phyloP scores from a whole-genome alignment of 345 rosid genomes.

The Rhodamnia argentea region DNA sequence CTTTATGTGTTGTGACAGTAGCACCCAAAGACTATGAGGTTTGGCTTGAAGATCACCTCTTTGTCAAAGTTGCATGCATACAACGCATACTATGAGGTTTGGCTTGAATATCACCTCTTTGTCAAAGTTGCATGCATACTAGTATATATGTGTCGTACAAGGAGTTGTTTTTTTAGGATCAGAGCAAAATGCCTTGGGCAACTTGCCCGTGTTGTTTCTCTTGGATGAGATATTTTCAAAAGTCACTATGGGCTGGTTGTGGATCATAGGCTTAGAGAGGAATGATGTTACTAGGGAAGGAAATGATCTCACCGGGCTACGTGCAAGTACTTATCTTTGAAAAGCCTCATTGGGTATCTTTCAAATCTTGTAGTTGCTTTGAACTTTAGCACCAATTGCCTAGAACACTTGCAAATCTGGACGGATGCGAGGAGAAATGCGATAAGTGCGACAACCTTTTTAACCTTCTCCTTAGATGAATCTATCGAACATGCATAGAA shows the following conservation, averaged over 20 bases:
- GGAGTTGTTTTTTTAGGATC: constrained; percentile 37
- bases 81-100: constrained; percentile 67
- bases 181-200: constrained; percentile 87
- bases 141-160: background rate
- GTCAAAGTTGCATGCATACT: background rate
- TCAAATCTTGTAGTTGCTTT: no score
- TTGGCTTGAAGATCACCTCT: background rate
- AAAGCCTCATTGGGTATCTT: background rate
- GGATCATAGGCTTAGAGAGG: constrained; percentile 44
- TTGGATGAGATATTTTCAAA: constrained; percentile 59
- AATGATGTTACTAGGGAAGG: no score
- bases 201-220: constrained; percentile 53
- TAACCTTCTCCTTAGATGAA: background rate
- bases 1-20: constrained; percentile 58
- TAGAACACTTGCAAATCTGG: background rate
- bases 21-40: constrained; percentile 91
- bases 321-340: background rate
- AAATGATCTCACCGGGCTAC: background rate
- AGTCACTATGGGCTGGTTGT: constrained; percentile 65
- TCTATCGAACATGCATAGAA: background rate
- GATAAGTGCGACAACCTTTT: background rate
- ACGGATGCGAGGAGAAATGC: background rate
- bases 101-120: no score
- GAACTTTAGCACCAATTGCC: background rate
- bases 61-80: background rate